Evolutionary conservation across 2,329 filamentous ascomycete genomes (phyloP).

Genomic region (Exserohilum rostratum): DNA sequence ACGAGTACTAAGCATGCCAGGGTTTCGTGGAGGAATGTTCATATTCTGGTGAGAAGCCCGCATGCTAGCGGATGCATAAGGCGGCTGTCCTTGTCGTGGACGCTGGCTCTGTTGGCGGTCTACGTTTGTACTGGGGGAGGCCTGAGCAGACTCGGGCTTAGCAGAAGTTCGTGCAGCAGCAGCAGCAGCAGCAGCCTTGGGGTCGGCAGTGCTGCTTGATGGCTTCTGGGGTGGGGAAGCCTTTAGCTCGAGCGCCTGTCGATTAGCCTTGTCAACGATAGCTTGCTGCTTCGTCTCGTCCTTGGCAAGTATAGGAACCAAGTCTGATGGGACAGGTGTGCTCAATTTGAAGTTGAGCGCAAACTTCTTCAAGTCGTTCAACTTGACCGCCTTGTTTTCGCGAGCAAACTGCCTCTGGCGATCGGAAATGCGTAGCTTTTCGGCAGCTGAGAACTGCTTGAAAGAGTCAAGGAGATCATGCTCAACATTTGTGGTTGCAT

Average conservation of each 20-base stretch:
- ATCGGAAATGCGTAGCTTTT: slow-evolving; percentile 66
- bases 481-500: slow-evolving; percentile 66
- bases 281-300: slow-evolving; percentile 93
- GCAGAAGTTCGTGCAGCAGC: slow-evolving; percentile 42
- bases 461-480: slow-evolving; percentile 67
- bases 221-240: slow-evolving; percentile 43
- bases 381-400: slow-evolving; percentile 85
- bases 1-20: slow-evolving; percentile 58
- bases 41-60: slow-evolving; percentile 51
- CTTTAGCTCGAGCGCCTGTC: slow-evolving; percentile 67
- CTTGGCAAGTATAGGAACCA: slow-evolving; percentile 95
- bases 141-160: slow-evolving; percentile 40
- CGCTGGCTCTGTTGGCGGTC: slow-evolving; percentile 58
- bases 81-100: slow-evolving; percentile 46
- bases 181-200: too few species aligned
- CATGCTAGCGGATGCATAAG: slow-evolving; percentile 54
- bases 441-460: slow-evolving; percentile 66
- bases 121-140: slow-evolving; percentile 36
- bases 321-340: slow-evolving; percentile 86
- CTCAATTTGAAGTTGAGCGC: slow-evolving; percentile 91
- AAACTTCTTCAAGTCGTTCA: slow-evolving; percentile 95
- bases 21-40: slow-evolving; percentile 47
- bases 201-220: slow-evolving; percentile 50
- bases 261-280: slow-evolving; percentile 86
- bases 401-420: slow-evolving; percentile 60